Evolutionary conservation across 805 yeast genomes (phyloP), one percentile per base, ranked within the genome.

Genomic region (Pichia insulana): DNA sequence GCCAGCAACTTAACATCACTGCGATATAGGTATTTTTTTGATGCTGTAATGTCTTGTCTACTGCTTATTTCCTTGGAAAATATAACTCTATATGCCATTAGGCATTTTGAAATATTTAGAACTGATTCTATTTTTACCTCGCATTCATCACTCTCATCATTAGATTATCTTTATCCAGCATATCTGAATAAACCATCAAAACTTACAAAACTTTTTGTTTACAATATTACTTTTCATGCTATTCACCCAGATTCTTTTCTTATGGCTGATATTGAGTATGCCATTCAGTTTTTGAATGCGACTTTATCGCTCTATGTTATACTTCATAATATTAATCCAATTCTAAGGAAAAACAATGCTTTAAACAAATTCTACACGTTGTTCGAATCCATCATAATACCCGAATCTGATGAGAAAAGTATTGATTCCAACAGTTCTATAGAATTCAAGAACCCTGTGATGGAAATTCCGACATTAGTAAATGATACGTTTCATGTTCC

Each of bases 1-100:
- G 66, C 66, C 1, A 53, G 65, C 12, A 59, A 50, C 20, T 34
- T 64, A 18, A 59, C 64, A 0, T 59, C 65, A 1, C 49, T 59
- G 7, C 54, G 49, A 38, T 49, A 54, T 36, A 48, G 59, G 38
- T 52, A 54, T 28, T 40, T 54, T 5, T 28, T 53, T 8, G 63
- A 62, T 49, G 62, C 67, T 4, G 16, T 62, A 2, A 25, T 53
- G 3, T 50, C 65, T 5, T 37, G 55, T 20, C 12, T 51, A 4
- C 32, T 58, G 3, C 36, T 59, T 3, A 28, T 58, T 9, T 12
- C 45, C 1, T 25, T 52, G 13, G 61, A 56, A 20, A 38, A 41
- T 27, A 33, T 44, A 2, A 39, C 36, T 11, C 37, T 47, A 20
- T 38, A 40, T 18, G 12, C 42, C 5, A 49, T 46, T n/a, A 42